Base-by-base conservation (phyloP, 148 eudicot species). In the Oxyria digyna region DNA sequence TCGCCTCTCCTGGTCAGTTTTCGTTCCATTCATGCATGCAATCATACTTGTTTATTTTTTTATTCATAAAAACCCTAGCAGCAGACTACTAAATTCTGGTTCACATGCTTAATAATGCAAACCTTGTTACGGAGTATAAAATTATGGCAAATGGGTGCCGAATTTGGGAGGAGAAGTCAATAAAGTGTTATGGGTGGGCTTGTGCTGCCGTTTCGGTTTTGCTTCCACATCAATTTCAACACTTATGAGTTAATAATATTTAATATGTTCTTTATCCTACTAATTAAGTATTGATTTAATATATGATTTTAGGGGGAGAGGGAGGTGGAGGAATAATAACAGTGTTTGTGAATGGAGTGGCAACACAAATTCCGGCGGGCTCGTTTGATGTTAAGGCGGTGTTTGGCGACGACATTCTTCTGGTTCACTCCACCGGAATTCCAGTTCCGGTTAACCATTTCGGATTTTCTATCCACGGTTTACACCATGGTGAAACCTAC, bases 401-500 rank as follows among this genome's bases (percentile, higher is more conserved):
- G 86, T 81, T 84, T 67, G 85, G 88, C 0, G 70, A 72, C 62
- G 85, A 82, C 40, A 63, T 78, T 41, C 46, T 81, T 54, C 45
- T 87, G 46, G 76, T 78, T 46, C 88, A 82, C 73, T 81, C 82
- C 13, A 80, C 88, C 18, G 91, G 91, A 41, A 73, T 78, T 31
- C 81, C 82, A 33, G 78, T 84, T 13, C 79, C 76, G 7, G 71
- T 79, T 29, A 75, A 80, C 41, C 77, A 87, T 4, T 81, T 37
- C 54, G 91, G 91, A 8, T 74, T 73, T 69, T 54, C 74, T 4
- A 3, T 84, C 31, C 74, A 82, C 42, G 67, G 77, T 33, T 79
- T 85, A 78, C 84, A 77, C 57, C 86, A 73, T 62, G 88, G 91
- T 20, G 88, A 84, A 80, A 82, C 76, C 79, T 87, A 87, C 69